These are phyloP conservation scores for Cubamyces lactineus DNA, from an alignment of 768 basidiomycete genomes.

Conservation along the genomic window DNA sequence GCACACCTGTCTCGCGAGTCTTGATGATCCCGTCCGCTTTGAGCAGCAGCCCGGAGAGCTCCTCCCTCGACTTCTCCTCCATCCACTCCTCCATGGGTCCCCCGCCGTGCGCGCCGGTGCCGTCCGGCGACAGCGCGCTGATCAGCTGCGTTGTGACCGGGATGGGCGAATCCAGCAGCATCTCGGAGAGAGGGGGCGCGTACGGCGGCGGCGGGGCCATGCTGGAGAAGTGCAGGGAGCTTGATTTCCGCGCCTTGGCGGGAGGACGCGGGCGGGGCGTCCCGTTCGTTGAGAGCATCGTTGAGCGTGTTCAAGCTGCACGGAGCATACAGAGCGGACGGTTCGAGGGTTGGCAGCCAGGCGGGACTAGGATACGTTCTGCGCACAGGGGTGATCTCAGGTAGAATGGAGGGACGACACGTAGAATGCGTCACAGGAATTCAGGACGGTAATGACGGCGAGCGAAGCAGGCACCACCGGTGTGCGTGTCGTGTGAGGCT, in stretches of 20 bases:
- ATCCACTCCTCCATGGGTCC: conserved; percentile 49
- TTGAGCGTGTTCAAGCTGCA: no score
- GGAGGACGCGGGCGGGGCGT: conserved; percentile 68
- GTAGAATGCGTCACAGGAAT: neutral
- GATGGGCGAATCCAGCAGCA: conserved; percentile 43
- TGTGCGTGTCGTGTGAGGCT: neutral
- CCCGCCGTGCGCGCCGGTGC: conserved; percentile 25
- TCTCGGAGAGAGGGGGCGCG: conserved; percentile 41
- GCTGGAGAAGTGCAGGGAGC: conserved; percentile 34
- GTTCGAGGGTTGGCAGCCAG: neutral
- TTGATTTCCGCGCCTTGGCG: conserved; percentile 61
- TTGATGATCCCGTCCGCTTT: conserved; percentile 79
- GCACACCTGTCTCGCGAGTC: conserved; percentile 74
- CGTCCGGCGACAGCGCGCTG: conserved; percentile 29
- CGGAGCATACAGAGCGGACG: neutral
- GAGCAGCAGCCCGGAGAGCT: conserved; percentile 67
- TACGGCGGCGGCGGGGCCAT: conserved; percentile 61
- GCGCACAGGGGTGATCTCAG: neutral
- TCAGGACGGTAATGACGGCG: no score
- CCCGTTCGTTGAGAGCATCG: conserved; percentile 40
- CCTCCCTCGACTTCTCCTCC: conserved; percentile 70
- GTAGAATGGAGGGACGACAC: conserved; percentile 1
- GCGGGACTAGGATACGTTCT: neutral
- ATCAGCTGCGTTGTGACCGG: conserved; percentile 41
- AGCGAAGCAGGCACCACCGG: neutral